Percentiles rank a stretch among this genome's conserved stretches.
Evolutionary conservation across 768 basidiomycete genomes (phyloP).

Genomic region (Coprinellus aureogranulatus): DNA sequence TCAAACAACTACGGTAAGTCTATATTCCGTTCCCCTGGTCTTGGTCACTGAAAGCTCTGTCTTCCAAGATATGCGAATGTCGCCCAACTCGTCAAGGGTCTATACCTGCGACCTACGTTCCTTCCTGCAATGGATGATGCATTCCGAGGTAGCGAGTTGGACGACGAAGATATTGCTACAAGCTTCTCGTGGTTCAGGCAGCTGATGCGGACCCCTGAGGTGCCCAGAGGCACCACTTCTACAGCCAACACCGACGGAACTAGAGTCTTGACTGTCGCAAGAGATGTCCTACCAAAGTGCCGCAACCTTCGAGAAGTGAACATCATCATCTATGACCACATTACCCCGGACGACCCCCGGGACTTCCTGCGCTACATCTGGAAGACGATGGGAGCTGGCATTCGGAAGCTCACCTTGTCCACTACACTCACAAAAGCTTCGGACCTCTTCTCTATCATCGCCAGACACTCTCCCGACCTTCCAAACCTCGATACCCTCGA

Average conservation of each 20-base stretch:
- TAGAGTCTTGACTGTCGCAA: constrained; percentile 14
- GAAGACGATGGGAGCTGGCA: constrained; percentile 17
- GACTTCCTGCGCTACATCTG: constrained; percentile 19
- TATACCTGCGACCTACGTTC: constrained; percentile 27
- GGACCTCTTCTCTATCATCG: constrained; percentile 13
- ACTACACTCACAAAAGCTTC: constrained; percentile 22
- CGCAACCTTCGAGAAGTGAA: constrained; percentile 20
- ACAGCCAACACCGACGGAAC: neutral
- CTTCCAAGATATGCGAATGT: constrained; percentile 16
- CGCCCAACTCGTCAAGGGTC: constrained; percentile 19
- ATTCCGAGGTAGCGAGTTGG: constrained; percentile 3
- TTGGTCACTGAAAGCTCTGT: neutral
- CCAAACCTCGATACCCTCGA: constrained; percentile 12
- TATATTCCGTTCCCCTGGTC: neutral
- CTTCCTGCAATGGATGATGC: constrained; percentile 17
- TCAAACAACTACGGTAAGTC: constrained; percentile 23
- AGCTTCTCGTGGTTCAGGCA: constrained; percentile 3
- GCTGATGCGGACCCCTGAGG: neutral
- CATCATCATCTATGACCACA: constrained; percentile 24
- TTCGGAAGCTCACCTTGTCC: constrained; percentile 21
- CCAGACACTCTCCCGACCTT: constrained; percentile 7
- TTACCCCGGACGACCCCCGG: constrained; percentile 16
- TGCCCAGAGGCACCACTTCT: neutral
- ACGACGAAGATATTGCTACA: neutral
- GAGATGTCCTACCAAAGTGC: constrained; percentile 13